phyloP scores from a whole-genome alignment of 345 rosid species.

The Salix udensis region DNA sequence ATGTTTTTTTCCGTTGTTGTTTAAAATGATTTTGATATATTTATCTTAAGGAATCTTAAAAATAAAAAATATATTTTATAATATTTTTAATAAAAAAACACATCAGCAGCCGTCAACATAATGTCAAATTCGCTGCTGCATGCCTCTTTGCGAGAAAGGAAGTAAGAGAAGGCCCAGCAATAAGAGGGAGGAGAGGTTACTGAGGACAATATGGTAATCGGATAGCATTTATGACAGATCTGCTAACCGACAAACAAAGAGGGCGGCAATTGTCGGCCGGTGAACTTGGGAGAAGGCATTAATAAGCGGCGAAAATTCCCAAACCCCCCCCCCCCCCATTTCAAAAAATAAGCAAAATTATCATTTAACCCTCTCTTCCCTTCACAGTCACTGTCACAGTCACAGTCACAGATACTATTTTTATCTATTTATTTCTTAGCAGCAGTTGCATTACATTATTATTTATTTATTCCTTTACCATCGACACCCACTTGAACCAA shows the following conservation, averaged over 20 bases:
- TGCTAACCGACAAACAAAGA: slow-evolving; percentile 45
- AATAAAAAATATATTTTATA: too few species aligned
- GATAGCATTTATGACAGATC: slow-evolving; percentile 23
- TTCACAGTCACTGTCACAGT: too few species aligned
- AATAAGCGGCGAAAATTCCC: slow-evolving; percentile 30
- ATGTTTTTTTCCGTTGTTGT: too few species aligned
- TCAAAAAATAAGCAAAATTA: slow-evolving; percentile 2
- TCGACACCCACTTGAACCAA: slow-evolving; percentile 15
- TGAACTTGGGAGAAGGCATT: slow-evolving; percentile 29
- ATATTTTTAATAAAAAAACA: too few species aligned
- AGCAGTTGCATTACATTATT: background rate
- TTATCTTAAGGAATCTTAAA: too few species aligned
- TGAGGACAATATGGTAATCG: slow-evolving; percentile 38
- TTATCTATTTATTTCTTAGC: background rate
- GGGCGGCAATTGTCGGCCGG: slow-evolving; percentile 77
- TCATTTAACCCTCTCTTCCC: background rate
- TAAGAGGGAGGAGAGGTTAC: background rate
- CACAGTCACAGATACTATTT: background rate
- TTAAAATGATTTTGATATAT: too few species aligned
- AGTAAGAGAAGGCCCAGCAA: background rate
- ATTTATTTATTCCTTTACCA: background rate
- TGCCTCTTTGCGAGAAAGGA: background rate
- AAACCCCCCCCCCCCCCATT: slow-evolving; percentile 6
- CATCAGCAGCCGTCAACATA: too few species aligned
- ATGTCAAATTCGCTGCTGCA: too few species aligned